A percentile compares a stretch with the other conserved stretches of the same genome.
phyloP scores from a whole-genome alignment of 2,329 filamentous ascomycete species.

The Fusarium napiforme region DNA sequence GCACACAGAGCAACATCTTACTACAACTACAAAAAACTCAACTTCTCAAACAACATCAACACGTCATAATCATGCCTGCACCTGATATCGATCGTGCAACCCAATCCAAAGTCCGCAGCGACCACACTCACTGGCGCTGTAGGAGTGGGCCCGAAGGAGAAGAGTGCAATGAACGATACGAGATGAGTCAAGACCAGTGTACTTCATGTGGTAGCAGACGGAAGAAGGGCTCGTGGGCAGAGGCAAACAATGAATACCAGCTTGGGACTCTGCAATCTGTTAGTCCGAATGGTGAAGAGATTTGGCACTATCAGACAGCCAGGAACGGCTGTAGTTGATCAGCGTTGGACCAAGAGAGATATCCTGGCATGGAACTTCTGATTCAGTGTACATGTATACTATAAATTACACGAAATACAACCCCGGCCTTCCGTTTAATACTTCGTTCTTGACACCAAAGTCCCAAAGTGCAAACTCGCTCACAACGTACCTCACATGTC shows the following conservation, averaged over 20 bases:
- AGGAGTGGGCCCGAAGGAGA: too few relatives aligned
- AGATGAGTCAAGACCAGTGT: background rate
- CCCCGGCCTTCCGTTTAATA: too few relatives aligned
- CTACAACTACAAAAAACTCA: background rate
- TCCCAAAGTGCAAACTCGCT: too few relatives aligned
- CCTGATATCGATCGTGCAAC: too few relatives aligned
- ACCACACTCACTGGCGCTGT: background rate
- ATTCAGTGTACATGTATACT: rapidly evolving
- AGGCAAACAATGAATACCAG: rapidly evolving
- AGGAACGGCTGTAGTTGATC: background rate
- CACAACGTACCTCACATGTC: background rate
- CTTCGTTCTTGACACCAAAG: too few relatives aligned
- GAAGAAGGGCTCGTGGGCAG: too few relatives aligned
- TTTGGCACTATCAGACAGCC: background rate
- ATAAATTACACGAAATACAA: background rate
- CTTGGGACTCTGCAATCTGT: background rate
- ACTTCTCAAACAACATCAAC: too few relatives aligned
- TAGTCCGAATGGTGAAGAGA: background rate
- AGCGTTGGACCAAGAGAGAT: background rate
- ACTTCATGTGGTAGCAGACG: background rate
- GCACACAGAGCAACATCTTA: background rate
- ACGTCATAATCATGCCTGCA: too few relatives aligned
- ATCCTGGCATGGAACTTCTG: rapidly evolving
- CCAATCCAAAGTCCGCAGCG: background rate
- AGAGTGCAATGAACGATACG: background rate